Conservation (phyloP, 139 green algal species). For the Chlamydomonas applanata region DNA sequence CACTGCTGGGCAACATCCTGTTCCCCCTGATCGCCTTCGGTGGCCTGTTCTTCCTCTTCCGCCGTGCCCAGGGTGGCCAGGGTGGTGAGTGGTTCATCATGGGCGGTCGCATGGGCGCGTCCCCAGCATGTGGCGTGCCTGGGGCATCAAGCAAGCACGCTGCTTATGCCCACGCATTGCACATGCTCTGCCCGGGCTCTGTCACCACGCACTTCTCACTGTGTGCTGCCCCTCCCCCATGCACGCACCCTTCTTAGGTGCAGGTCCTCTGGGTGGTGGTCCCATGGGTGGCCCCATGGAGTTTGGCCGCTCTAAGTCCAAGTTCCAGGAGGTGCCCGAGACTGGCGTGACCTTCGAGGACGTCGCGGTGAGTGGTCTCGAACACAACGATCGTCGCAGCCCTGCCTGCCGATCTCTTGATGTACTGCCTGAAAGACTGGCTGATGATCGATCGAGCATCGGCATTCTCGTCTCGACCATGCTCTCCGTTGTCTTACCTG, state of each 20-base stretch:
- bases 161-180: too few relatives aligned
- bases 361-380: constrained; percentile 73
- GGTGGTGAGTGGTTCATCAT: constrained; percentile 2
- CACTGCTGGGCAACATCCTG: constrained; percentile 96
- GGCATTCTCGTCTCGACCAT: too few relatives aligned
- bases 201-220: too few relatives aligned
- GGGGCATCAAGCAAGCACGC: too few relatives aligned
- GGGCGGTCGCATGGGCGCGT: too few relatives aligned
- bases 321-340: constrained; percentile 99
- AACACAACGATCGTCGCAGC: too few relatives aligned
- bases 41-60: constrained; percentile 98
- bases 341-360: constrained; percentile 97
- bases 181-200: too few relatives aligned
- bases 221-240: too few relatives aligned
- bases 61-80: constrained; percentile 40
- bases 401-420: too few relatives aligned
- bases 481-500: neutral
- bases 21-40: constrained; percentile 98
- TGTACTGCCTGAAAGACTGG: too few relatives aligned
- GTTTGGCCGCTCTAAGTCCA: constrained; percentile 95
- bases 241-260: too few relatives aligned
- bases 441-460: too few relatives aligned
- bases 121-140: neutral
- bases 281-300: constrained; percentile 91
- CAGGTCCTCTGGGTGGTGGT: constrained; percentile 40